Conservation (phyloP, 371 early-diverging fungal species). For the Mortierella sp. region DNA sequence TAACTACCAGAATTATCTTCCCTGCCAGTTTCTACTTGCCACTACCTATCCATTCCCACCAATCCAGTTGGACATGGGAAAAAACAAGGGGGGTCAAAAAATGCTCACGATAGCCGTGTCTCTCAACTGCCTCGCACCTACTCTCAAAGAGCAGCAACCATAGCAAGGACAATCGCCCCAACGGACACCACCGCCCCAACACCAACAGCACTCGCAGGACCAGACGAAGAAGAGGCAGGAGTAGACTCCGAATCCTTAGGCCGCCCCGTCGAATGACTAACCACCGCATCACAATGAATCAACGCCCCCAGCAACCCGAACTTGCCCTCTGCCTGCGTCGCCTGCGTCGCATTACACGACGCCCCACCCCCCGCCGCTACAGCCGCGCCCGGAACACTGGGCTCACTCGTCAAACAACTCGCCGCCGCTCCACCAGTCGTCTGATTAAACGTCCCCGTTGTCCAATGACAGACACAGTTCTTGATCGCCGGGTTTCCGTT, state of each 20-base stretch:
- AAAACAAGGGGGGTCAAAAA: too few relatives aligned
- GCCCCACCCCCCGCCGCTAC: neutral
- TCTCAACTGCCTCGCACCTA: neutral
- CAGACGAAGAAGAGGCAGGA: neutral
- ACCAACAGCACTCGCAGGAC: neutral
- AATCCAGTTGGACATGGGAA: too few relatives aligned
- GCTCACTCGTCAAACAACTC: neutral
- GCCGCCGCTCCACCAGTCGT: conserved; percentile 16
- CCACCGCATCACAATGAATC: conserved; percentile 16
- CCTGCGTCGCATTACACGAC: conserved; percentile 12
- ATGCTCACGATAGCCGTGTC: too few relatives aligned
- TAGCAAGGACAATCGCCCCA: neutral
- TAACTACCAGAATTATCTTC: too few relatives aligned
- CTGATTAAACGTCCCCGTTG: neutral
- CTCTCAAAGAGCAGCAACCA: neutral
- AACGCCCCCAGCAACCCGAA: conserved; percentile 9
- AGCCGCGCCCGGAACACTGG: neutral
- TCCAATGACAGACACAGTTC: conserved; percentile 35
- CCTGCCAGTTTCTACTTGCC: too few relatives aligned
- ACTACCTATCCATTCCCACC: too few relatives aligned
- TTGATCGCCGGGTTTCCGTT: conserved; percentile 14
- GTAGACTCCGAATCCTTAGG: neutral
- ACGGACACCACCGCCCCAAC: neutral
- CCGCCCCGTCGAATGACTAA: conserved; percentile 3
- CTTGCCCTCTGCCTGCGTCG: neutral